Evolutionary conservation across 257 asterid genomes (phyloP).

Genomic region (Asclepias syriaca): DNA sequence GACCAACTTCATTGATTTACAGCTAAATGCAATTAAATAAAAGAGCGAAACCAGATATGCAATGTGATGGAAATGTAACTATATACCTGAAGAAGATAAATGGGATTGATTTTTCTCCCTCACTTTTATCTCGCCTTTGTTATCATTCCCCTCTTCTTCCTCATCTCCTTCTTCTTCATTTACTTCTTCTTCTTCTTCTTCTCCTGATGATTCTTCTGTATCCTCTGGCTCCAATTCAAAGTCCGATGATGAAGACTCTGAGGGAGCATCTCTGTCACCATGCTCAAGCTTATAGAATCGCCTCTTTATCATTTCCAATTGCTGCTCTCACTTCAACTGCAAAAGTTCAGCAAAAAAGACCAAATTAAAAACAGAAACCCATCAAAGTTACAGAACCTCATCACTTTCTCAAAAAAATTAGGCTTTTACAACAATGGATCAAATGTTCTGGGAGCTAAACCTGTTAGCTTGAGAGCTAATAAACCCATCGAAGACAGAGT

Average conservation of each 20-base stretch:
- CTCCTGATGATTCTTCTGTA: slow-evolving; percentile 38
- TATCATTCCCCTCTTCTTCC: slow-evolving; percentile 23
- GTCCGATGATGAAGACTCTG: slow-evolving; percentile 70
- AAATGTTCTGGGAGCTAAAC: neutral
- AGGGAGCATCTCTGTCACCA: slow-evolving; percentile 63
- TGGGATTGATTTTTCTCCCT: slow-evolving; percentile 36
- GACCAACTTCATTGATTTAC: slow-evolving; percentile 5
- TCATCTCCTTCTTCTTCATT: slow-evolving; percentile 49
- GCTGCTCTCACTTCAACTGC: slow-evolving; percentile 35
- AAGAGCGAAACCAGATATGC: neutral
- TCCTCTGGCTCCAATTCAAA: slow-evolving; percentile 58
- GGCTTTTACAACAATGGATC: neutral
- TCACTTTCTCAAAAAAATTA: neutral
- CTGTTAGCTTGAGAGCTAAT: neutral
- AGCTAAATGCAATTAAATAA: slow-evolving; percentile 1
- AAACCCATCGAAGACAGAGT: neutral
- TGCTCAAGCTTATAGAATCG: slow-evolving; percentile 74
- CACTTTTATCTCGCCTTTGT: slow-evolving; percentile 16
- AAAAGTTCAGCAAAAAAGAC: slow-evolving; percentile 9
- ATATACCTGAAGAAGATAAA: slow-evolving; percentile 40
- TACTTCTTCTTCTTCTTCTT: slow-evolving; percentile 34
- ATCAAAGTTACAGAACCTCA: neutral
- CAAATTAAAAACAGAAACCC: neutral
- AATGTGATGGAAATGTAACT: neutral
- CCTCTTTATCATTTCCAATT: slow-evolving; percentile 64